Evolutionary conservation across 257 asterid genomes (phyloP), one percentile per base, ranked within the genome.

Genomic region (Scutellaria galericulata): DNA sequence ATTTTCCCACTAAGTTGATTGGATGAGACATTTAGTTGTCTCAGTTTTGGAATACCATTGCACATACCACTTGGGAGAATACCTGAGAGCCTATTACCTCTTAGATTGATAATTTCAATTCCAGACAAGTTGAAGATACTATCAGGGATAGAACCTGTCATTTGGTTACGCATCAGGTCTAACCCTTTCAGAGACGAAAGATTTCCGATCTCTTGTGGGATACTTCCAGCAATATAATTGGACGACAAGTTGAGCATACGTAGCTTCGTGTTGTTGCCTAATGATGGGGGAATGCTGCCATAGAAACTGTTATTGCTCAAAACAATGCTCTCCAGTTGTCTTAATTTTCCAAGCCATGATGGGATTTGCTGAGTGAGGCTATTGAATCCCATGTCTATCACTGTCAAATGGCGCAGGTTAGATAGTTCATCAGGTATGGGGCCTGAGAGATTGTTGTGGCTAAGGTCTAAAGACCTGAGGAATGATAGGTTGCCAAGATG

Each of bases 291-390:
- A 54, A 86, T 79, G n/a, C 14, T 53, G 39, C 91, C 88, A 31
- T 86, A 50, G 77, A 88, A 79, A 2, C n/a, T 55, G 71, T 88
- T 88, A n/a, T 68, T 67, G 35, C 69, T 13, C 24, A 88, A 76
- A 79, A 13, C 7, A 56, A 85, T 35, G 2, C 35, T 7, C 55
- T 77, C 70, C 0, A 87, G 80, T 27, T 78, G 61, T 3, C 66
- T 20, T 55, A 84, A 75, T 35, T 9, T 54, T 65, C 88, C 86
- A n/a, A 81, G 24, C 84, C 83, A 83, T 11, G 83, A 58, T 9
- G 86, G 93, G 4, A 87, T 65, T 41, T 74, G 69, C 6, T 87
- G 85, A 1, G 74, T 46, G 2, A 87, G 59, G 11, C 68, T 46
- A 74, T 87, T 85, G 64, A 27, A 79, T 42, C 79, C 87, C 61